Evolutionary conservation across 805 yeast genomes (phyloP).

Genomic region (Ogataea wickerhamii): DNA sequence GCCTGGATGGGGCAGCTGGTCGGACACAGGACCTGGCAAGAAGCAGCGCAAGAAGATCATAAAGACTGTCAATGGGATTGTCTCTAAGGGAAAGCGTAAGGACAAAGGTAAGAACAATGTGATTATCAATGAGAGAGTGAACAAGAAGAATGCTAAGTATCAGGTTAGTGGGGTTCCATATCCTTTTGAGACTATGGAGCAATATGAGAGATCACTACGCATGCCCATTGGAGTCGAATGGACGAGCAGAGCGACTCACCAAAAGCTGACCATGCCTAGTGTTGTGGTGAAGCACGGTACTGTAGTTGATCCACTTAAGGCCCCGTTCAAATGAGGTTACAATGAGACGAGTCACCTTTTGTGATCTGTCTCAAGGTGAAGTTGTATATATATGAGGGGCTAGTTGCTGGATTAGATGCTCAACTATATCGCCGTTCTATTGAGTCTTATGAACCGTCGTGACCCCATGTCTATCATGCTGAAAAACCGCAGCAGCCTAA

Average conservation of each 20-base stretch:
- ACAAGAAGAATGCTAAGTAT: slow-evolving; percentile 81
- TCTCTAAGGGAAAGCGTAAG: slow-evolving; percentile 62
- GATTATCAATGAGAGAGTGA: slow-evolving; percentile 81
- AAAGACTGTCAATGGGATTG: slow-evolving; percentile 75
- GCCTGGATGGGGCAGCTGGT: slow-evolving; percentile 99
- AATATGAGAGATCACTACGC: slow-evolving; percentile 88
- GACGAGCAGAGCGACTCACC: slow-evolving; percentile 85
- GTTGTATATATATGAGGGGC: too few relatives aligned
- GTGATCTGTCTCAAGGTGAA: too few relatives aligned
- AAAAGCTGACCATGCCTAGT: slow-evolving; percentile 83
- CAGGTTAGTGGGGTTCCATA: slow-evolving; percentile 89
- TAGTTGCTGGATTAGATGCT: too few relatives aligned
- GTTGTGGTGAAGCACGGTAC: slow-evolving; percentile 82
- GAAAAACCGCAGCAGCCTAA: slow-evolving; percentile 6
- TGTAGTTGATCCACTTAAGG: slow-evolving; percentile 87
- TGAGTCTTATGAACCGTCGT: too few relatives aligned
- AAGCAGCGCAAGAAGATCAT: slow-evolving; percentile 47
- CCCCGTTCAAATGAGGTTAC: slow-evolving; percentile 64
- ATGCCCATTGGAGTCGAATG: slow-evolving; percentile 98
- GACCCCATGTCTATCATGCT: neutral
- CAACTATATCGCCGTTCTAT: too few relatives aligned
- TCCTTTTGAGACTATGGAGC: slow-evolving; percentile 91
- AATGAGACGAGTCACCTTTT: too few relatives aligned
- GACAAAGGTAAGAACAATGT: slow-evolving; percentile 78
- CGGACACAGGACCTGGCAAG: slow-evolving; percentile 52